phyloP scores from a whole-genome alignment of 176 grass and related monocot species.

The Eremochloa ophiuroides region DNA sequence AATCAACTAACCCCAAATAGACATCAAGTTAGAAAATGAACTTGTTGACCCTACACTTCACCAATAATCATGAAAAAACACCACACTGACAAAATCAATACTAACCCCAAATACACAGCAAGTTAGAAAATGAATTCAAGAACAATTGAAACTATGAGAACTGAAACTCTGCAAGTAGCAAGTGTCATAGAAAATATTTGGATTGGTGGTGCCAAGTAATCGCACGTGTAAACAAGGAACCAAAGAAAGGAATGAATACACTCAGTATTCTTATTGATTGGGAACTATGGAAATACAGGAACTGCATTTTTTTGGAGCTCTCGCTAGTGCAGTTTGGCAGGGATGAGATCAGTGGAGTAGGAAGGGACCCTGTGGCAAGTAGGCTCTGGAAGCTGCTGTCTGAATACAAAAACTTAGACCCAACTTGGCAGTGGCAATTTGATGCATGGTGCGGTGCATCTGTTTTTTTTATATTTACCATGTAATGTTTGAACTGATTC shows the following conservation, averaged over 20 bases:
- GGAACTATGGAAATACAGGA: background rate
- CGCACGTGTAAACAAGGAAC: background rate
- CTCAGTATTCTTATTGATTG: background rate
- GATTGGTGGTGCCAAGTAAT: background rate
- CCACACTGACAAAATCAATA: background rate
- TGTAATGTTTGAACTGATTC: background rate
- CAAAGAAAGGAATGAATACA: background rate
- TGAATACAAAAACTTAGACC: background rate
- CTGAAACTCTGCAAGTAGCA: background rate
- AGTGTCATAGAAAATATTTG: background rate
- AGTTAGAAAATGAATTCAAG: background rate
- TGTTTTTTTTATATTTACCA: background rate
- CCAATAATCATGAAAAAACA: no score
- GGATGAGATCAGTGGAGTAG: no score
- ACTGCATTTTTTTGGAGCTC: background rate
- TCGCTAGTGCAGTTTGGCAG: background rate
- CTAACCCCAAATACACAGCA: background rate
- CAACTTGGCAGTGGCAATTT: background rate
- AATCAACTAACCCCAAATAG: no score
- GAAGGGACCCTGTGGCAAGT: background rate
- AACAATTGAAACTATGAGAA: background rate
- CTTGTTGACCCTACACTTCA: no score
- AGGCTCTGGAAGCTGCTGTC: background rate
- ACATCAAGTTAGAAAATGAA: background rate
- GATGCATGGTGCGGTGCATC: background rate